Conservation (phyloP, 2,329 filamentous ascomycete species). For the Pestalotiopsis sp. region DNA sequence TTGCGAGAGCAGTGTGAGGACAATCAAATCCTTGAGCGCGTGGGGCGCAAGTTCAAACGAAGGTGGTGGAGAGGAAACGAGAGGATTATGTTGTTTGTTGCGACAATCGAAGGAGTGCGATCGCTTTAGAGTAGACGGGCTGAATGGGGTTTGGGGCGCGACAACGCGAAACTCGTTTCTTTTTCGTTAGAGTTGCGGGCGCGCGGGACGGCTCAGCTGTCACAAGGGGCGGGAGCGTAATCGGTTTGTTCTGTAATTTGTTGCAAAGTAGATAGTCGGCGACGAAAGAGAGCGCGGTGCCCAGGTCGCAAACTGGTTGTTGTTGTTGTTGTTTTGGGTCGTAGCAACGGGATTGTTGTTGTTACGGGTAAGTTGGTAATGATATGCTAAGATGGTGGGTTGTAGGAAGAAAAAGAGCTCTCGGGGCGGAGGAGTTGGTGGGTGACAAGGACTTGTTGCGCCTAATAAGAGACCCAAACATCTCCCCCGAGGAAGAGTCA, state of each 20-base stretch:
- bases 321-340: background rate
- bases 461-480: constrained; percentile 16
- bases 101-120: background rate
- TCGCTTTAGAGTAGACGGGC: background rate
- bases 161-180: background rate
- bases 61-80: background rate
- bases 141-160: background rate
- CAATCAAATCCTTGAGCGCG: background rate
- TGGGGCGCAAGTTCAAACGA: background rate
- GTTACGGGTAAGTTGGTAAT: background rate
- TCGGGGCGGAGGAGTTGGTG: constrained; percentile 8
- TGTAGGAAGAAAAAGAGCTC: constrained; percentile 12
- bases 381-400: constrained; percentile 9
- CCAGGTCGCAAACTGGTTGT: background rate
- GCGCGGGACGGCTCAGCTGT: constrained; percentile 1
- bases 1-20: background rate
- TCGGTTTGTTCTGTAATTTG: background rate
- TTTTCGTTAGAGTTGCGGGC: background rate
- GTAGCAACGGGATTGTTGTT: background rate
- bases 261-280: background rate
- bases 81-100: background rate
- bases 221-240: background rate
- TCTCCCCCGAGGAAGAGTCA: background rate
- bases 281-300: background rate
- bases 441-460: constrained; percentile 17